Evolutionary conservation across 306 rosid species (phyloP).

Genomic region (Trifolium pratense): DNA sequence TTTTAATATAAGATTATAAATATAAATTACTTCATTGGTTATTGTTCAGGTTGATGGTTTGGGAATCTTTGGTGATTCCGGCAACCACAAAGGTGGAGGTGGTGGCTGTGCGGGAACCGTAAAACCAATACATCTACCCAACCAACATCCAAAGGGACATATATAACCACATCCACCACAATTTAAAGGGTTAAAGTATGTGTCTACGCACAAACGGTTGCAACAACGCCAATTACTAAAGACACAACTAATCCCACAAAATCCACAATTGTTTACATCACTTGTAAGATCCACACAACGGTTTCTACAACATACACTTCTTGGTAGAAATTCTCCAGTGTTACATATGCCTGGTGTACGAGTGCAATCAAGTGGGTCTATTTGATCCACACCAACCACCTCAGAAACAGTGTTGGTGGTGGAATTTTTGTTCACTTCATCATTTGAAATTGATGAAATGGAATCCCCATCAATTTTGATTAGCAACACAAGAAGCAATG

Average conservation of each 20-base stretch:
- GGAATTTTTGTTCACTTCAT: constrained; percentile 1
- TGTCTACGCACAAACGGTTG: constrained; percentile 52
- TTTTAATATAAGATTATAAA: no score
- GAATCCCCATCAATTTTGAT: constrained; percentile 29
- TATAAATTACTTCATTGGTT: background rate
- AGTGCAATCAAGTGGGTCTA: constrained; percentile 42
- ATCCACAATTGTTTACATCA: constrained; percentile 57
- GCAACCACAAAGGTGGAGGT: constrained; percentile 33
- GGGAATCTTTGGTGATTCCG: background rate
- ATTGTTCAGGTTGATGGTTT: no score
- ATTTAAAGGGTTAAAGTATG: constrained; percentile 40
- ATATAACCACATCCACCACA: constrained; percentile 68
- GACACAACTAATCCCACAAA: constrained; percentile 49
- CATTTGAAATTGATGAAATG: background rate
- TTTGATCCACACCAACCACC: background rate
- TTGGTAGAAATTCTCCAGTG: constrained; percentile 36
- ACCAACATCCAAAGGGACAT: constrained; percentile 57
- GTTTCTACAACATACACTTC: background rate
- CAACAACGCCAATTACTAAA: constrained; percentile 60
- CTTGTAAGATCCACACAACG: constrained; percentile 54
- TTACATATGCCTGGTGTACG: constrained; percentile 46
- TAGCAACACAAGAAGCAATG: constrained; percentile 20
- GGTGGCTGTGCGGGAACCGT: background rate
- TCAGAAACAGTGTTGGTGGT: background rate
- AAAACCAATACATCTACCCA: constrained; percentile 62